Evolutionary conservation across 225 moss, liverwort and hornwort genomes (phyloP).

Genomic region (Bryum argenteum): DNA sequence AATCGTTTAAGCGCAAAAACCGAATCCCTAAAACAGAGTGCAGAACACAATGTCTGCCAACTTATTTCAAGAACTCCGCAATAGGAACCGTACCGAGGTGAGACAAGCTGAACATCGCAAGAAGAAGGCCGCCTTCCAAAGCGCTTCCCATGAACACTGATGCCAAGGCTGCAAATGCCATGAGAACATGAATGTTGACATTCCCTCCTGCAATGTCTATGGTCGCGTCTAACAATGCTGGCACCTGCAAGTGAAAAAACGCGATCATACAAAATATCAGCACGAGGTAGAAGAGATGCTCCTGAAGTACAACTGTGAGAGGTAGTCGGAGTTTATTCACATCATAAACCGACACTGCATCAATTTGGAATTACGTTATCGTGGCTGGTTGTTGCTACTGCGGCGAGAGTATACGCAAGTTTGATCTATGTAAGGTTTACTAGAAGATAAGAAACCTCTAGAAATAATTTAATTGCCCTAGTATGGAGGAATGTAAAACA

Average conservation of each 20-base stretch:
- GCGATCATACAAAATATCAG: constrained; percentile 6
- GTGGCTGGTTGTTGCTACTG: too few species aligned
- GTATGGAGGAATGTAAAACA: not conserved
- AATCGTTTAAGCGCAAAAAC: not conserved
- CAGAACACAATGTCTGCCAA: constrained; percentile 6
- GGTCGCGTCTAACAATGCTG: constrained; percentile 84
- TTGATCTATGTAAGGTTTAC: too few species aligned
- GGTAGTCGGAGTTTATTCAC: not conserved
- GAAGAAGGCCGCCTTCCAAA: constrained; percentile 94
- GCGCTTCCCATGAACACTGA: constrained; percentile 92
- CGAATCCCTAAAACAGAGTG: not conserved
- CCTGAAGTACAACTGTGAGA: not conserved
- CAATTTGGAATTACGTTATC: not conserved
- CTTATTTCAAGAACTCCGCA: constrained; percentile 2
- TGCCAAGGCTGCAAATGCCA: constrained; percentile 95
- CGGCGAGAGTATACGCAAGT: too few species aligned
- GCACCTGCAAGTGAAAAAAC: constrained; percentile 59
- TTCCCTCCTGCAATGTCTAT: constrained; percentile 91
- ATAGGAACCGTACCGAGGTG: constrained; percentile 72
- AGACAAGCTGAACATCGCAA: constrained; percentile 99
- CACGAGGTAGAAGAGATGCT: constrained; percentile 6
- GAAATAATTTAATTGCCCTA: constrained; percentile 1
- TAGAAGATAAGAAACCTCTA: too few species aligned
- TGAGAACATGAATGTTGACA: constrained; percentile 95
- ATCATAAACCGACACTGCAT: not conserved